These are phyloP conservation scores for Aspergillus ustus DNA, from an alignment of 2,329 filamentous ascomycete species.

Conservation along the genomic window DNA sequence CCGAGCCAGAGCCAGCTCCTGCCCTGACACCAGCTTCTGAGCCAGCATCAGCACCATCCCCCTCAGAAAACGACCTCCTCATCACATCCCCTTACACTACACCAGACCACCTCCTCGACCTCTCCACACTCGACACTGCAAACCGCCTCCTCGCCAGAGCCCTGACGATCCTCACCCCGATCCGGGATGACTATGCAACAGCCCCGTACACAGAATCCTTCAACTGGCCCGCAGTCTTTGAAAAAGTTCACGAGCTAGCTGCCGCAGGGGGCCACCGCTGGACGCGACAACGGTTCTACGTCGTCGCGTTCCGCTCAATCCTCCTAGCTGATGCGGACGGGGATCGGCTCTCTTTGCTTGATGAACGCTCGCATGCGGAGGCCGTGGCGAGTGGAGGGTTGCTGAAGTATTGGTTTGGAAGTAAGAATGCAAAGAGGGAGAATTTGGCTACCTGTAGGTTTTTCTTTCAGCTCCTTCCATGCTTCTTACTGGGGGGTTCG, in stretches of 20 bases:
- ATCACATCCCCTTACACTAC: slow-evolving; percentile 79
- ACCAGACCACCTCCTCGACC: slow-evolving; percentile 71
- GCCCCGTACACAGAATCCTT: slow-evolving; percentile 74
- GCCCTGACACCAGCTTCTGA: slow-evolving; percentile 12
- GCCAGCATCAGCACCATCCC: slow-evolving; percentile 9
- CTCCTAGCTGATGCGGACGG: slow-evolving; percentile 71
- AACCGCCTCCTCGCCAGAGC: slow-evolving; percentile 74
- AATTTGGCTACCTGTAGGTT: slow-evolving; percentile 80
- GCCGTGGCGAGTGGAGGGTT: slow-evolving; percentile 79
- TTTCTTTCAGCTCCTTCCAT: slow-evolving; percentile 4
- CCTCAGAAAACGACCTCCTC: slow-evolving; percentile 31
- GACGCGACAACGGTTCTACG: slow-evolving; percentile 72
- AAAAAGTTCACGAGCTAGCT: slow-evolving; percentile 60
- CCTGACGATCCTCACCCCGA: slow-evolving; percentile 65
- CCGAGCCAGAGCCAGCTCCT: background rate
- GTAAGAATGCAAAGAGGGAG: slow-evolving; percentile 67
- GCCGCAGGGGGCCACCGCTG: slow-evolving; percentile 57
- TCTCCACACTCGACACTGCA: slow-evolving; percentile 67
- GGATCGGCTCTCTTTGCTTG: slow-evolving; percentile 70
- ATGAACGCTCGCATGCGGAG: slow-evolving; percentile 79
- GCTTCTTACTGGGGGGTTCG: background rate
- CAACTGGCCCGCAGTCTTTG: slow-evolving; percentile 73
- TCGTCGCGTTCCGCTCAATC: slow-evolving; percentile 80
- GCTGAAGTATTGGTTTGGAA: slow-evolving; percentile 93
- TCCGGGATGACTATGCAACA: slow-evolving; percentile 75